Evolutionary conservation across 1,284 basidiomycete species (phyloP).

Genomic region (Ceratobasidium sp.): DNA sequence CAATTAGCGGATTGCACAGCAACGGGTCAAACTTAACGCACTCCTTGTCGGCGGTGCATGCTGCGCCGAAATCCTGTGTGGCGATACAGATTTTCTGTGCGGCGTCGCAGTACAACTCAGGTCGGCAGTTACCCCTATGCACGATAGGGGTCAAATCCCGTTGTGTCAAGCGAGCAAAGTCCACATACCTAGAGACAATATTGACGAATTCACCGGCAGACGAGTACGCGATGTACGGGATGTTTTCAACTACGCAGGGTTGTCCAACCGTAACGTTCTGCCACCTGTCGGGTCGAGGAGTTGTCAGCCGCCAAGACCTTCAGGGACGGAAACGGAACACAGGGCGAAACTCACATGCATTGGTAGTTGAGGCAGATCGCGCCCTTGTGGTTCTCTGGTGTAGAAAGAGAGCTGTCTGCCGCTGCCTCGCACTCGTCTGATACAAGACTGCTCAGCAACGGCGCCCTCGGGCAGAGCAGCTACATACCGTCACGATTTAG

Average conservation of each 20-base stretch:
- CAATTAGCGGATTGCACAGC: slow-evolving; percentile 30
- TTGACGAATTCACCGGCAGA: slow-evolving; percentile 70
- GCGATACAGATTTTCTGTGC: slow-evolving; percentile 67
- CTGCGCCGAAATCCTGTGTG: slow-evolving; percentile 64
- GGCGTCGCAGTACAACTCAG: slow-evolving; percentile 80
- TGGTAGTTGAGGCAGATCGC: slow-evolving; percentile 82
- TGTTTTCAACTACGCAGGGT: slow-evolving; percentile 80
- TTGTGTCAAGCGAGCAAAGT: background rate
- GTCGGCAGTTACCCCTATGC: slow-evolving; percentile 71
- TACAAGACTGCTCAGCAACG: background rate
- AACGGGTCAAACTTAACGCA: slow-evolving; percentile 55
- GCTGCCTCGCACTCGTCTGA: slow-evolving; percentile 80
- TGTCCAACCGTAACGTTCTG: slow-evolving; percentile 75
- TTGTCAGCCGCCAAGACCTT: too few relatives aligned
- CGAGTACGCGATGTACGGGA: slow-evolving; percentile 76
- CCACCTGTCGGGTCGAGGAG: too few relatives aligned
- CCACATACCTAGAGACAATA: slow-evolving; percentile 75
- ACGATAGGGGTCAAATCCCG: slow-evolving; percentile 20
- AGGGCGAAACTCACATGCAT: slow-evolving; percentile 72
- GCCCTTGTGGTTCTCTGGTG: slow-evolving; percentile 80
- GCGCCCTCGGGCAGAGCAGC: background rate
- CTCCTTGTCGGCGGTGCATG: slow-evolving; percentile 85
- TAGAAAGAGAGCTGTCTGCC: slow-evolving; percentile 71
- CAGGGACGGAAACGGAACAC: too few relatives aligned
- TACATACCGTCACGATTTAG: slow-evolving; percentile 84